Percentiles rank a stretch among this genome's conserved stretches.
Evolutionary conservation across 2,329 filamentous ascomycete genomes (phyloP).

Genomic region (Fusarium sp.): DNA sequence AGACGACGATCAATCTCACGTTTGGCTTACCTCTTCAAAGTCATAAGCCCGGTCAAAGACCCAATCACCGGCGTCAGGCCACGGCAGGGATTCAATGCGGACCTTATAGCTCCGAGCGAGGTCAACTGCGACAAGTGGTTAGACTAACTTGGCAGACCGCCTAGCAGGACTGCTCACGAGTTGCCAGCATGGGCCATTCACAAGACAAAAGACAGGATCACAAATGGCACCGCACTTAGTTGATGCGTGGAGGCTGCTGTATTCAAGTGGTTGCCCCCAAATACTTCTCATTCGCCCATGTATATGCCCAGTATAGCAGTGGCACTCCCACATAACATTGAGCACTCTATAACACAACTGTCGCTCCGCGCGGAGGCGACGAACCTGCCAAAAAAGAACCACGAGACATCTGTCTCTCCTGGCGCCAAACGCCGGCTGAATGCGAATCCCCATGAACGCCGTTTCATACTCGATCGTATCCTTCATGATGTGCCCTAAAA

Average conservation of each 20-base stretch:
- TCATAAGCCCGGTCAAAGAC: neutral
- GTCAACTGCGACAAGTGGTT: neutral
- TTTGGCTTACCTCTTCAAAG: neutral
- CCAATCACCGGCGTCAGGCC: neutral
- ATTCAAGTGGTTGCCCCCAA: neutral
- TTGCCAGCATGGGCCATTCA: neutral
- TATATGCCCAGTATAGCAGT: neutral
- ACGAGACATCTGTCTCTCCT: slow-evolving; percentile 27
- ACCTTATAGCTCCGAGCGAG: neutral
- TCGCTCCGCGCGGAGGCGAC: slow-evolving; percentile 17
- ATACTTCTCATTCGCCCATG: neutral
- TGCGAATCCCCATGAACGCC: slow-evolving; percentile 43
- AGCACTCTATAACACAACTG: slow-evolving; percentile 1
- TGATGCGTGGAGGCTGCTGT: neutral
- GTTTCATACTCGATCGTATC: slow-evolving; percentile 42
- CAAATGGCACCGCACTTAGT: neutral
- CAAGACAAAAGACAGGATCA: neutral
- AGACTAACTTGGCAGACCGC: neutral
- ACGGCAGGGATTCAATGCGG: neutral
- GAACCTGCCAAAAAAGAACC: slow-evolving; percentile 27
- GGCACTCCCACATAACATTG: slow-evolving; percentile 10
- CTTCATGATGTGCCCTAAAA: slow-evolving; percentile 41
- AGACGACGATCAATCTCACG: neutral
- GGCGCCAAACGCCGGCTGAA: slow-evolving; percentile 44
- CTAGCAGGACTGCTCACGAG: neutral